Evolutionary conservation across 2,329 filamentous ascomycete species (phyloP).

Genomic region (Cordyceps sp.): DNA sequence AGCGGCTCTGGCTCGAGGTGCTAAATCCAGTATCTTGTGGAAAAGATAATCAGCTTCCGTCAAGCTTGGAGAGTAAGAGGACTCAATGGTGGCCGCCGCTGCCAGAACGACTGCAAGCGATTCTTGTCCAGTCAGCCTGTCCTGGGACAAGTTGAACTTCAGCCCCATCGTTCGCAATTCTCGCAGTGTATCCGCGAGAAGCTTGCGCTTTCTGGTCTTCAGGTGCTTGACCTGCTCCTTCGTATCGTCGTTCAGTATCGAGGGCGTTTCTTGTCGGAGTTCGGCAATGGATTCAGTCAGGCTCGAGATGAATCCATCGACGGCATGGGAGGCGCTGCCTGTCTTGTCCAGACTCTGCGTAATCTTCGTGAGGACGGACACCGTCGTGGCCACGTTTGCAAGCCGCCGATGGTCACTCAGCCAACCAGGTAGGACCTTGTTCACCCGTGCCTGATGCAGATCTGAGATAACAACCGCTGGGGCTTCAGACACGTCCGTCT

Average conservation of each 20-base stretch:
- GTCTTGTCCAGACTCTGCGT: slow-evolving; percentile 32
- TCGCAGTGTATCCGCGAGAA: slow-evolving; percentile 79
- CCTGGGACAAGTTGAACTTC: slow-evolving; percentile 61
- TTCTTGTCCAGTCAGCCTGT: slow-evolving; percentile 56
- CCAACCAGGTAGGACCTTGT: slow-evolving; percentile 17
- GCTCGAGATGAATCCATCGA: slow-evolving; percentile 53
- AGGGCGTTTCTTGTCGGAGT: slow-evolving; percentile 70
- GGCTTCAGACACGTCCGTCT: slow-evolving; percentile 1
- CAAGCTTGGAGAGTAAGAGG: slow-evolving; percentile 8
- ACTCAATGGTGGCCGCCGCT: slow-evolving; percentile 24
- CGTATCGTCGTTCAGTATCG: slow-evolving; percentile 70
- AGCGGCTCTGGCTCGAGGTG: slow-evolving; percentile 49
- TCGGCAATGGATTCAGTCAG: slow-evolving; percentile 52
- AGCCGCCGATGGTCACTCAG: slow-evolving; percentile 43
- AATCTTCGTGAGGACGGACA: slow-evolving; percentile 56
- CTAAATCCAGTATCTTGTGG: slow-evolving; percentile 61
- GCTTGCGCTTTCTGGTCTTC: slow-evolving; percentile 75
- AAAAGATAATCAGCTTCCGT: slow-evolving; percentile 51
- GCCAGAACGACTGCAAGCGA: slow-evolving; percentile 56
- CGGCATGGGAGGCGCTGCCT: slow-evolving; percentile 38
- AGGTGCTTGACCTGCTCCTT: slow-evolving; percentile 72
- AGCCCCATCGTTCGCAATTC: slow-evolving; percentile 79
- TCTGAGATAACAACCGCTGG: slow-evolving; percentile 3
- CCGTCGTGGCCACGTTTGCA: slow-evolving; percentile 51
- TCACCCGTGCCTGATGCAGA: slow-evolving; percentile 7